These are phyloP conservation scores for Phycomyces nitens DNA, from an alignment of 192 early-diverging fungal species.

Conservation along the genomic window DNA sequence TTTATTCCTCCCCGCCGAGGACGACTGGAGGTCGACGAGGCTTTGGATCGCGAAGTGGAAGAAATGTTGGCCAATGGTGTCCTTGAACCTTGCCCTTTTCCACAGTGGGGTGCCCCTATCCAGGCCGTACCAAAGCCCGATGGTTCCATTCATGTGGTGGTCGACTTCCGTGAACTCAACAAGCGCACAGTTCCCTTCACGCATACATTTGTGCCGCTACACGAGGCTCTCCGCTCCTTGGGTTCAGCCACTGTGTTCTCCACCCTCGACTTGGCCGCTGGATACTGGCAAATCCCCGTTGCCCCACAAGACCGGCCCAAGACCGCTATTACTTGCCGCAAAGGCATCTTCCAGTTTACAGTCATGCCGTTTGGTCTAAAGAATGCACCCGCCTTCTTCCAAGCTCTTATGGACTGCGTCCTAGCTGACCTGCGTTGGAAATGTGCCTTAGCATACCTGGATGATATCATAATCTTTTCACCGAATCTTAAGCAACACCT, in stretches of 20 bases:
- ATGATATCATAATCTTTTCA: constrained; percentile 51
- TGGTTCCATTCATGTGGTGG: constrained; percentile 23
- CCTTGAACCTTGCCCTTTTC: background rate
- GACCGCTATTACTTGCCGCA: background rate
- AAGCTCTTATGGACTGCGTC: constrained; percentile 37
- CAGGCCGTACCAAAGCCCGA: constrained; percentile 42
- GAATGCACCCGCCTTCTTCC: constrained; percentile 34
- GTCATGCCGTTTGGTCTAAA: constrained; percentile 32
- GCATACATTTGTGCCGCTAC: constrained; percentile 35
- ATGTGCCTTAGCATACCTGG: constrained; percentile 30
- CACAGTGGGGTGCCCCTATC: constrained; percentile 26
- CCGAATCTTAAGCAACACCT: too few relatives aligned
- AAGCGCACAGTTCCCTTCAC: constrained; percentile 29
- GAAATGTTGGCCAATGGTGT: background rate
- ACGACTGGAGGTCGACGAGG: background rate
- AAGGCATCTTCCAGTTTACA: constrained; percentile 17
- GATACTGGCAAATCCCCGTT: constrained; percentile 22
- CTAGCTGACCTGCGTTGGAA: constrained; percentile 16
- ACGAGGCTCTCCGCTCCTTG: constrained; percentile 21
- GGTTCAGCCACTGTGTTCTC: constrained; percentile 27
- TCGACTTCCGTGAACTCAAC: constrained; percentile 43
- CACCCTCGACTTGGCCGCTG: constrained; percentile 4
- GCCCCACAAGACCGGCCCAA: background rate
- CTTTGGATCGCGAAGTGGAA: background rate
- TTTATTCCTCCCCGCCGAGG: background rate